phyloP scores from a whole-genome alignment of 2,329 filamentous ascomycete genomes.

The Incumbomyces lentus region DNA sequence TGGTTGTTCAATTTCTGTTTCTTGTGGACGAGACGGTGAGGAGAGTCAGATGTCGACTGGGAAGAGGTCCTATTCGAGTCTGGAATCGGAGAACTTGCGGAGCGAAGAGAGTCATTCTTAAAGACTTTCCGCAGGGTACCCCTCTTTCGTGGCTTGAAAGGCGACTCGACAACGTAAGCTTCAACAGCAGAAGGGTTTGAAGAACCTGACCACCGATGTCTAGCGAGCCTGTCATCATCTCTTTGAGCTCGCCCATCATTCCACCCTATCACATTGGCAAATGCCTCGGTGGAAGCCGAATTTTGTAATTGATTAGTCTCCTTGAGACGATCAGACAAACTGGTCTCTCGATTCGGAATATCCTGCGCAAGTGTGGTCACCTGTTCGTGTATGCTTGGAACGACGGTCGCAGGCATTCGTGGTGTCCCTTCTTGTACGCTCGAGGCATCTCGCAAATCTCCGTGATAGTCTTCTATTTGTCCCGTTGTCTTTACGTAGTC shows the following conservation, averaged over 20 bases:
- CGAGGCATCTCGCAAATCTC: neutral
- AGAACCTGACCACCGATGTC: slow-evolving; percentile 37
- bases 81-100: slow-evolving; percentile 35
- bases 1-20: slow-evolving; percentile 39
- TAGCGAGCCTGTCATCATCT: slow-evolving; percentile 16
- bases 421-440: neutral
- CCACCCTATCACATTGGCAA: slow-evolving; percentile 43
- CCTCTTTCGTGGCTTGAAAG: slow-evolving; percentile 34
- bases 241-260: slow-evolving; percentile 21
- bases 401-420: neutral
- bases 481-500: neutral
- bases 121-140: slow-evolving; percentile 43
- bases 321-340: slow-evolving; percentile 26
- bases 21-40: slow-evolving; percentile 43
- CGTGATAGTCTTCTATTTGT: neutral
- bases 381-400: neutral
- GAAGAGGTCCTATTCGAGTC: slow-evolving; percentile 37
- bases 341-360: slow-evolving; percentile 19
- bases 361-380: neutral
- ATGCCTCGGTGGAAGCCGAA: slow-evolving; percentile 36
- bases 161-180: slow-evolving; percentile 41
- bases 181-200: slow-evolving; percentile 47
- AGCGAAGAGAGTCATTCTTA: slow-evolving; percentile 43
- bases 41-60: slow-evolving; percentile 29
- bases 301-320: slow-evolving; percentile 21